These are phyloP conservation scores for Venturia carpophila DNA, from an alignment of 2,329 filamentous ascomycete genomes.

Conservation along the genomic window DNA sequence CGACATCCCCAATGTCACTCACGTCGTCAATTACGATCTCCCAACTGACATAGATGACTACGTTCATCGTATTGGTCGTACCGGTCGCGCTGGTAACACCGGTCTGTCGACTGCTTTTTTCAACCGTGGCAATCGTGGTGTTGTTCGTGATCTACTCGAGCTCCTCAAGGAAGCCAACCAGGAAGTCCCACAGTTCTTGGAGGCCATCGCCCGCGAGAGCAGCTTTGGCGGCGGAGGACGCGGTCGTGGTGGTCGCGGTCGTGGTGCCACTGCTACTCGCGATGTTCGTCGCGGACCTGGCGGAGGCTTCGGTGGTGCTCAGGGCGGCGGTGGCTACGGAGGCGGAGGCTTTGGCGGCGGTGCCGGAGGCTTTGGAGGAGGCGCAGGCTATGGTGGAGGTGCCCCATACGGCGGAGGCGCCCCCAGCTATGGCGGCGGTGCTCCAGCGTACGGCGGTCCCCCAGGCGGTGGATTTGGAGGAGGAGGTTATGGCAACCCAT, in stretches of 20 bases:
- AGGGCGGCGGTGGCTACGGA: slow-evolving; percentile 29
- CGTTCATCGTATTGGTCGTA: slow-evolving; percentile 99
- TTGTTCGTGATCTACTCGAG: slow-evolving; percentile 94
- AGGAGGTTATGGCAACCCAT: slow-evolving; percentile 38
- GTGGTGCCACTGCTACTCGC: slow-evolving; percentile 63
- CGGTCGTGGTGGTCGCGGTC: slow-evolving; percentile 62
- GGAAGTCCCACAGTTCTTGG: slow-evolving; percentile 86
- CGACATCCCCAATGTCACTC: slow-evolving; percentile 92
- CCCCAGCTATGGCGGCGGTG: slow-evolving; percentile 39
- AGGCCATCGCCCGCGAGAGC: slow-evolving; percentile 93
- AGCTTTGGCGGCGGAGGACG: slow-evolving; percentile 61
- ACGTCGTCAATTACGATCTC: slow-evolving; percentile 99
- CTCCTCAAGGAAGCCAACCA: slow-evolving; percentile 98
- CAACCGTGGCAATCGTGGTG: slow-evolving; percentile 98
- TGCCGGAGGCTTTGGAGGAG: slow-evolving; percentile 37
- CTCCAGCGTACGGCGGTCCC: slow-evolving; percentile 33
- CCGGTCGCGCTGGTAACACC: slow-evolving; percentile 97
- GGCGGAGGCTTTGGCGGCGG: slow-evolving; percentile 34
- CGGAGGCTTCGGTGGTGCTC: slow-evolving; percentile 43
- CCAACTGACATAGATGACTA: slow-evolving; percentile 98
- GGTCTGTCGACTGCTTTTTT: slow-evolving; percentile 98
- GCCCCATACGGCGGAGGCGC: slow-evolving; percentile 57
- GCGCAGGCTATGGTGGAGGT: slow-evolving; percentile 43
- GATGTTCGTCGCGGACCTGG: slow-evolving; percentile 70
- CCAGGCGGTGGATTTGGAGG: slow-evolving; percentile 38